Percentiles rank a stretch among this genome's conserved stretches.
These are phyloP conservation scores for Oenanthe sinensis DNA, from an alignment of 129 eudicot species.

Conservation along the genomic window DNA sequence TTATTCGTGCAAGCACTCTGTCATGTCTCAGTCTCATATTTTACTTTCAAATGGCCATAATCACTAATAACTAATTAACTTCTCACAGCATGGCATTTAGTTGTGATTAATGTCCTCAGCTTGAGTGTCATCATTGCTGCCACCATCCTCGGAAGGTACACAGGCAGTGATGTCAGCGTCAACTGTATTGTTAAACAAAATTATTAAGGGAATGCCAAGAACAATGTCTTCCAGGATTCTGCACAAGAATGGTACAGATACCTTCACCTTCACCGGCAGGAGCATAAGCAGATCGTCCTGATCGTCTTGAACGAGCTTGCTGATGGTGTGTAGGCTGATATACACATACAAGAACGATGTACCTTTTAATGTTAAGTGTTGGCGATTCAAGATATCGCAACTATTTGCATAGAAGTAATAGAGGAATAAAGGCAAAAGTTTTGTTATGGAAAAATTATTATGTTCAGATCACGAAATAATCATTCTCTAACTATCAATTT, in stretches of 20 bases:
- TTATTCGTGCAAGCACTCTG: slow-evolving; percentile 6
- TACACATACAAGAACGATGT: neutral
- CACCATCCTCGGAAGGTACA: slow-evolving; percentile 27
- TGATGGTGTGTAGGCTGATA: slow-evolving; percentile 80
- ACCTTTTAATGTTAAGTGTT: too few relatives aligned
- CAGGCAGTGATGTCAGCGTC: slow-evolving; percentile 24
- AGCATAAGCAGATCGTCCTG: slow-evolving; percentile 71
- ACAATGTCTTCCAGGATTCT: neutral
- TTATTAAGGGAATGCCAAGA: neutral
- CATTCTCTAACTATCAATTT: neutral
- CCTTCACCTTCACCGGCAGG: slow-evolving; percentile 70
- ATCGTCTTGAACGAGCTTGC: slow-evolving; percentile 63
- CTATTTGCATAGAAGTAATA: neutral
- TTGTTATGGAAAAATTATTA: neutral
- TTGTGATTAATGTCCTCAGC: neutral
- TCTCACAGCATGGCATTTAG: neutral
- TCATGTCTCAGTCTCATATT: neutral
- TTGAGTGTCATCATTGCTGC: neutral
- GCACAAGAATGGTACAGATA: slow-evolving; percentile 1
- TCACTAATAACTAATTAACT: neutral
- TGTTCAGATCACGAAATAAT: neutral
- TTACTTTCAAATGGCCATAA: slow-evolving; percentile 2
- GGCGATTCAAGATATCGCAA: neutral
- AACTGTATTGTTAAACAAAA: slow-evolving; percentile 8
- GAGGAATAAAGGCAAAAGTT: neutral